phyloP scores from a whole-genome alignment of 2,329 filamentous ascomycete species.

The Xylariaceae sp. region DNA sequence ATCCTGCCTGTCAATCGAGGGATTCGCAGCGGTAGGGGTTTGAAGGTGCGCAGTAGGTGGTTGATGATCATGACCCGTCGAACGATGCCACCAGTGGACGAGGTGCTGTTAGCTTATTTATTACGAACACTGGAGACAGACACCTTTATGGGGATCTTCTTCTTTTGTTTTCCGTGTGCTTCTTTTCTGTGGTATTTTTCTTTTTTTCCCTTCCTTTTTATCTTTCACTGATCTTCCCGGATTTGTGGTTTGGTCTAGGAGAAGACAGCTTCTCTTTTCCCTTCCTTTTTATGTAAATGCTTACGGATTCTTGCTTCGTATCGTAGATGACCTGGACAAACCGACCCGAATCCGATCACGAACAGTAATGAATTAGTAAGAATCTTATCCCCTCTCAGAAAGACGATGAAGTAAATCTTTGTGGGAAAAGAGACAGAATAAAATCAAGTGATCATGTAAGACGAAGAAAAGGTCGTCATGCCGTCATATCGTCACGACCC shows the following conservation, averaged over 20 bases:
- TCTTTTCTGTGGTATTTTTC: not conserved
- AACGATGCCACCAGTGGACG: not conserved
- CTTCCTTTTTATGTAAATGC: not conserved
- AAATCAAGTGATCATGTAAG: no score
- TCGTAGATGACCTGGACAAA: no score
- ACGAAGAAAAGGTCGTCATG: no score
- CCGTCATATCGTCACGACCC: not conserved
- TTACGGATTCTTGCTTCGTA: no score
- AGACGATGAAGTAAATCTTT: no score
- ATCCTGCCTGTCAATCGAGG: slow-evolving; percentile 21
- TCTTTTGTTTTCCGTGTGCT: not conserved
- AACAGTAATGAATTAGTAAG: no score
- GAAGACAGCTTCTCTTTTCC: not conserved
- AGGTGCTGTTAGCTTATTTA: not conserved
- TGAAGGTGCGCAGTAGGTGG: not conserved
- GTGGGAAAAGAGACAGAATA: no score
- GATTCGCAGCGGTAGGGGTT: slow-evolving; percentile 13
- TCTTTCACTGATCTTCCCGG: not conserved
- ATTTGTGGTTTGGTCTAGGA: not conserved
- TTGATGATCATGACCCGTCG: not conserved
- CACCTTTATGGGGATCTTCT: not conserved
- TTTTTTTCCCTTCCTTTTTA: not conserved
- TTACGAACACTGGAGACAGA: not conserved
- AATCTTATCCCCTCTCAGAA: no score
- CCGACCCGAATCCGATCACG: no score